Conservation (phyloP, 148 eudicot species). For the Nyssa sinensis region DNA sequence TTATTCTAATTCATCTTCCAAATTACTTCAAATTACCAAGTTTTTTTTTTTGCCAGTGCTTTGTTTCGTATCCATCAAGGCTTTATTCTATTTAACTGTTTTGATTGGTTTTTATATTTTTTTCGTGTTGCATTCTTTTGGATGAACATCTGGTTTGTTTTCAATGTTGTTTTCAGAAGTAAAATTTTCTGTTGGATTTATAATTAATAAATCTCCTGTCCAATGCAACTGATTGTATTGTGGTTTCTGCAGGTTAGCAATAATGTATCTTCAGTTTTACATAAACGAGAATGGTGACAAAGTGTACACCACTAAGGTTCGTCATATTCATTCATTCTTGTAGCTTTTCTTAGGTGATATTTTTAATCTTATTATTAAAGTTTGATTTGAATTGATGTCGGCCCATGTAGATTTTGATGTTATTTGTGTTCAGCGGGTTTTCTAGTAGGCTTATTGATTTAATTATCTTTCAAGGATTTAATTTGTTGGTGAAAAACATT, state of each 20-base stretch:
- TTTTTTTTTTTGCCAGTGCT: too few relatives aligned
- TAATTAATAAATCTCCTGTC: background rate
- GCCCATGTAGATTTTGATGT: background rate
- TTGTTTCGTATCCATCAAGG: too few relatives aligned
- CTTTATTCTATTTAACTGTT: too few relatives aligned
- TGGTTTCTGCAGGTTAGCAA: background rate
- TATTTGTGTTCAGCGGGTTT: background rate
- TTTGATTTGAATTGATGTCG: background rate
- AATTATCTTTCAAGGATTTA: too few relatives aligned
- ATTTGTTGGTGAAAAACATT: too few relatives aligned
- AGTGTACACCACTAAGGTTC: slow-evolving; percentile 97
- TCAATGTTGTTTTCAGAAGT: background rate
- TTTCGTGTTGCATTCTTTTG: background rate
- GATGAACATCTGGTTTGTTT: background rate
- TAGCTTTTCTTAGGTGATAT: background rate
- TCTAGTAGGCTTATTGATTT: background rate
- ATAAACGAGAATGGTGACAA: slow-evolving; percentile 93
- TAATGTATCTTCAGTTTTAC: slow-evolving; percentile 92
- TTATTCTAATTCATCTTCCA: too few relatives aligned
- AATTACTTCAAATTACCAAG: too few relatives aligned
- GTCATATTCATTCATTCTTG: background rate
- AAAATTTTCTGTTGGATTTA: background rate
- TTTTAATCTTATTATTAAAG: background rate
- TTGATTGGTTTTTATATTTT: too few relatives aligned
- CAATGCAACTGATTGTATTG: background rate